Conservation (phyloP, 164 flowering plant species). For the Buxus sempervirens region DNA sequence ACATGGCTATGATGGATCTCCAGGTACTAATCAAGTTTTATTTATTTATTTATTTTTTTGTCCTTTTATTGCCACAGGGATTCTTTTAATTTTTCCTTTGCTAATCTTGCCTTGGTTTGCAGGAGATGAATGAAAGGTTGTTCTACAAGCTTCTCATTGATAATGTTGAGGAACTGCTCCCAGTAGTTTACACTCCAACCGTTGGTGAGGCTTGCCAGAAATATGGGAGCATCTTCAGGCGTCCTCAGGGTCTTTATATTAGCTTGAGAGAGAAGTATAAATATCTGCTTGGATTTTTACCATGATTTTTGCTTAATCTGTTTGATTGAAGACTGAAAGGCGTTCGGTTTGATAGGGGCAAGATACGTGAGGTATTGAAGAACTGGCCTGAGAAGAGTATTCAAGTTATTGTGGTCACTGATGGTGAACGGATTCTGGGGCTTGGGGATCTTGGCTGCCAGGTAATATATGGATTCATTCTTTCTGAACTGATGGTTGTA, state of each 20-base stretch:
- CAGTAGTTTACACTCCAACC: slow-evolving; percentile 79
- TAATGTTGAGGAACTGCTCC: slow-evolving; percentile 82
- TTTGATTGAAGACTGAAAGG: background rate
- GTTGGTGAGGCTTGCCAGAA: slow-evolving; percentile 94
- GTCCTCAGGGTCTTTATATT: slow-evolving; percentile 83
- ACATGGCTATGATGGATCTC: slow-evolving; percentile 79
- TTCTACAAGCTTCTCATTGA: slow-evolving; percentile 84
- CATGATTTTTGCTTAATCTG: background rate
- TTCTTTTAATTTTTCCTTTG: background rate
- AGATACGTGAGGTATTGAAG: slow-evolving; percentile 64
- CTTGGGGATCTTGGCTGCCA: slow-evolving; percentile 89
- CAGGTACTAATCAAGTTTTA: slow-evolving; percentile 40
- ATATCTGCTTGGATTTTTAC: background rate
- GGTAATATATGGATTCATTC: slow-evolving; percentile 25
- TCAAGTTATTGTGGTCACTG: slow-evolving; percentile 81
- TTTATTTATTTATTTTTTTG: background rate
- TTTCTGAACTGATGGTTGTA: background rate
- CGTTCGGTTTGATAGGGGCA: slow-evolving; percentile 47
- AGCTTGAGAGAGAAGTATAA: slow-evolving; percentile 72
- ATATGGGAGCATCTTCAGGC: slow-evolving; percentile 74
- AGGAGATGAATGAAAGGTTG: slow-evolving; percentile 75
- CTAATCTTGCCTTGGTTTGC: slow-evolving; percentile 3
- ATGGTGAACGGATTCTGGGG: slow-evolving; percentile 83
- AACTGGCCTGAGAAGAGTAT: slow-evolving; percentile 70
- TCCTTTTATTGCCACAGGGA: background rate